These are phyloP conservation scores for Cyberlindnera saturnus DNA, from an alignment of 805 yeast genomes.

Conservation along the genomic window DNA sequence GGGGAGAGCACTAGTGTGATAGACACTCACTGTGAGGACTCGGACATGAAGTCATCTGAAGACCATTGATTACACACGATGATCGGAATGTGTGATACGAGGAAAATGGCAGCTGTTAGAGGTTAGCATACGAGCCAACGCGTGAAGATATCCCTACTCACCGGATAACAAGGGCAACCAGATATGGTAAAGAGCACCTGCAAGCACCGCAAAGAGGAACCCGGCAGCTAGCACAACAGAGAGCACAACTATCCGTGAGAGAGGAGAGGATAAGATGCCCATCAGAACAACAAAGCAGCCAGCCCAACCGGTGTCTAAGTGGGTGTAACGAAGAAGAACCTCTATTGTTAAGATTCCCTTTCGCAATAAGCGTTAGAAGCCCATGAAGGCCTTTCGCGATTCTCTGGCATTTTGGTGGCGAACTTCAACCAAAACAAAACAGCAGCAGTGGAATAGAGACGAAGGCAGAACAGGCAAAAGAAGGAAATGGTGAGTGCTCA, in stretches of 20 bases:
- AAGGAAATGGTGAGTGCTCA: no score
- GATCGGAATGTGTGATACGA: constrained; percentile 52
- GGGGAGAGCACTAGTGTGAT: neutral
- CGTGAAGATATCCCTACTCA: constrained; percentile 20
- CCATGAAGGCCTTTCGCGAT: no score
- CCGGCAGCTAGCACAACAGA: constrained; percentile 76
- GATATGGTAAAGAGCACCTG: constrained; percentile 69
- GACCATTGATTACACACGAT: constrained; percentile 42
- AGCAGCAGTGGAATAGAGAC: no score
- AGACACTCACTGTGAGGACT: constrained; percentile 29
- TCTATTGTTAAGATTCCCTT: no score
- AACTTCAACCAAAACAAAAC: no score
- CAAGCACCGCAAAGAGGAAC: constrained; percentile 65
- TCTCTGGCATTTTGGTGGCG: no score
- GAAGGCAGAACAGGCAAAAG: no score
- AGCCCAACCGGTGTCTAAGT: no score
- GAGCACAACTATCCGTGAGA: constrained; percentile 66
- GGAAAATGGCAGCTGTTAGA: constrained; percentile 36
- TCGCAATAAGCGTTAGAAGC: no score
- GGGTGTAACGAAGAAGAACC: no score
- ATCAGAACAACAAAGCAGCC: neutral
- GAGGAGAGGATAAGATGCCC: constrained; percentile 33
- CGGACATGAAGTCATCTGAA: constrained; percentile 50
- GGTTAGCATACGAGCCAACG: neutral
- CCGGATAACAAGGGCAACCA: constrained; percentile 70